Evolutionary conservation across 1,139 yeast species (phyloP).

Genomic region (Arxiozyma heterogenica): DNA sequence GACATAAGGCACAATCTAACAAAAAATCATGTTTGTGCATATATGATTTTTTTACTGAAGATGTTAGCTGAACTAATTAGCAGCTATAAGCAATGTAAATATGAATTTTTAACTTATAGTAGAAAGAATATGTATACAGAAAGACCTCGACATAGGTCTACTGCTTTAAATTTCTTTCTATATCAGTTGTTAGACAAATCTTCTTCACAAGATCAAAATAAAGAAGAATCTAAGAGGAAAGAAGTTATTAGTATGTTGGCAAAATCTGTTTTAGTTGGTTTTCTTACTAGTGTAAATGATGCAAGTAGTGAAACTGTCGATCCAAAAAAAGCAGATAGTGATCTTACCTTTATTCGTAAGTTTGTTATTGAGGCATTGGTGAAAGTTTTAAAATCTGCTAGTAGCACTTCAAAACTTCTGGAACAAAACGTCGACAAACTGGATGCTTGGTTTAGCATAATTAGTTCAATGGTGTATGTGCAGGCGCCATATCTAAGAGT

Average conservation of each 20-base stretch:
- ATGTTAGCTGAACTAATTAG: slow-evolving; percentile 61
- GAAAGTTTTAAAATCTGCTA: slow-evolving; percentile 34
- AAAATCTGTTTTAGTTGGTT: slow-evolving; percentile 43
- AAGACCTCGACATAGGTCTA: slow-evolving; percentile 52
- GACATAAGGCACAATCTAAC: slow-evolving; percentile 27
- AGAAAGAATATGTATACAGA: slow-evolving; percentile 41
- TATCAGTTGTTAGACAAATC: slow-evolving; percentile 65
- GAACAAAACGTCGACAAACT: slow-evolving; percentile 25
- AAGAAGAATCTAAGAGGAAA: slow-evolving; percentile 30
- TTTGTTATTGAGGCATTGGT: slow-evolving; percentile 65
- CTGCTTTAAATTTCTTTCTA: slow-evolving; percentile 66
- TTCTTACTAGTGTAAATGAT: slow-evolving; percentile 47
- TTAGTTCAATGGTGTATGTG: slow-evolving; percentile 32
- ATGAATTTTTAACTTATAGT: slow-evolving; percentile 72
- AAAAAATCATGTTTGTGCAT: slow-evolving; percentile 46
- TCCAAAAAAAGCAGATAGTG: slow-evolving; percentile 51
- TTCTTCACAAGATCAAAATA: slow-evolving; percentile 32
- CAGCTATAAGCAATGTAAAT: slow-evolving; percentile 72
- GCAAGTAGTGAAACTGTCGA: slow-evolving; percentile 36
- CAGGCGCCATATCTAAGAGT: slow-evolving; percentile 54
- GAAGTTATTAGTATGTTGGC: slow-evolving; percentile 33
- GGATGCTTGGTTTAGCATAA: slow-evolving; percentile 27
- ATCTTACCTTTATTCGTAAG: slow-evolving; percentile 62
- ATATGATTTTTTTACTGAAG: slow-evolving; percentile 61
- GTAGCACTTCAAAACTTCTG: slow-evolving; percentile 20